Evolutionary conservation across 768 basidiomycete species (phyloP).

Genomic region (Austroboletus eburneus): DNA sequence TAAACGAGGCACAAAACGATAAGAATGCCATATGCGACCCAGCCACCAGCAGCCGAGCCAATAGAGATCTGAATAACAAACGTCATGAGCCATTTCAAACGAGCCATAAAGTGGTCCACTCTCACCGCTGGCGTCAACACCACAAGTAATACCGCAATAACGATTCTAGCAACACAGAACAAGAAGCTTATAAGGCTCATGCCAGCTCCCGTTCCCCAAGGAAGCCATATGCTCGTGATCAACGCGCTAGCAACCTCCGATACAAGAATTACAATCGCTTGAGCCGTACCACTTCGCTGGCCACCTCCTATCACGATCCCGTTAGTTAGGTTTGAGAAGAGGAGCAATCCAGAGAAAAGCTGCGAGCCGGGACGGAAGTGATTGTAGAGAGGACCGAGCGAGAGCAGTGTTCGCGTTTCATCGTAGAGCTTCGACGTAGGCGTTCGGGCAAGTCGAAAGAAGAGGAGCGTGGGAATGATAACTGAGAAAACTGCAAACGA

Average conservation of each 20-base stretch:
- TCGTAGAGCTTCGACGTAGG: conserved; percentile 91
- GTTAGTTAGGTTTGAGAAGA: conserved; percentile 77
- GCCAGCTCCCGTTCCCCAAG: conserved; percentile 94
- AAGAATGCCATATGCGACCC: conserved; percentile 93
- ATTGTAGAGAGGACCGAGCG: conserved; percentile 91
- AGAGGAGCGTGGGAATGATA: conserved; percentile 66
- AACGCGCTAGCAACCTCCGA: conserved; percentile 85
- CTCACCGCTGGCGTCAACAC: conserved; percentile 86
- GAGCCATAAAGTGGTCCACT: conserved; percentile 2
- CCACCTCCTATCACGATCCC: conserved; percentile 87
- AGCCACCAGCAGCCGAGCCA: conserved; percentile 74
- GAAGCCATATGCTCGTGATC: conserved; percentile 90
- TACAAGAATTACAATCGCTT: conserved; percentile 85
- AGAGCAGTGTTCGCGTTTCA: conserved; percentile 86
- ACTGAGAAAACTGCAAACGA: conserved; percentile 81
- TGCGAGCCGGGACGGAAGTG: conserved; percentile 90
- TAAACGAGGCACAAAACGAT: conserved; percentile 80
- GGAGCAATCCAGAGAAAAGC: conserved; percentile 77
- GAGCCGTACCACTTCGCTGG: conserved; percentile 86
- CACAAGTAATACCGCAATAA: conserved; percentile 85
- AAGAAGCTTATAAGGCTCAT: conserved; percentile 97
- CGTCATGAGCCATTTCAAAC: conserved; percentile 9
- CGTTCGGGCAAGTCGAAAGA: conserved; percentile 74
- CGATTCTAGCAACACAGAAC: conserved; percentile 86
- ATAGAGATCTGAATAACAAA: conserved; percentile 67